phyloP scores from a whole-genome alignment of 129 eudicot genomes.

The Silybum marianum region DNA sequence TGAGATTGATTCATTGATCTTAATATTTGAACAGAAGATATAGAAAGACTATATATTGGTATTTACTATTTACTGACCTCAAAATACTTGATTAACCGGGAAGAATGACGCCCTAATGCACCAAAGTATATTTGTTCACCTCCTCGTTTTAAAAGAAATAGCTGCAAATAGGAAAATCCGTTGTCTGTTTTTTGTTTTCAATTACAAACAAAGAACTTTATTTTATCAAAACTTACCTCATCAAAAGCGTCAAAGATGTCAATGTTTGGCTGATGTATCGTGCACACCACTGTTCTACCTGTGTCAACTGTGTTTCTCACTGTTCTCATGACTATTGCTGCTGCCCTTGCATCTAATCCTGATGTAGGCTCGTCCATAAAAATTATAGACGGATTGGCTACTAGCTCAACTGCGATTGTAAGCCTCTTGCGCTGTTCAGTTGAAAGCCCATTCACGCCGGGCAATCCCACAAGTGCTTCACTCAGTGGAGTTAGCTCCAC shows the following conservation, averaged over 20 bases:
- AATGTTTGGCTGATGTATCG: slow-evolving; percentile 55
- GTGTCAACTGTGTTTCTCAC: slow-evolving; percentile 51
- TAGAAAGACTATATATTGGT: not conserved
- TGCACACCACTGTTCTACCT: slow-evolving; percentile 58
- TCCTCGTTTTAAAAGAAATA: slow-evolving; percentile 68
- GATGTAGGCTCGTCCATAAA: slow-evolving; percentile 70
- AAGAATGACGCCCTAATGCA: slow-evolving; percentile 68
- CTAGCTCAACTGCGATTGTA: slow-evolving; percentile 61
- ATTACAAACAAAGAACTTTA: not conserved
- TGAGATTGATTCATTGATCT: not conserved
- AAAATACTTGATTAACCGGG: slow-evolving; percentile 64
- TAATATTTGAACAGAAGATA: not conserved
- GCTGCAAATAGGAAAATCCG: slow-evolving; percentile 35
- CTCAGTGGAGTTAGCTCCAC: slow-evolving; percentile 48
- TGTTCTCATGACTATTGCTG: slow-evolving; percentile 62
- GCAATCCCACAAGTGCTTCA: slow-evolving; percentile 52
- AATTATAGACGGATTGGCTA: slow-evolving; percentile 60
- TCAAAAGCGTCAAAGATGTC: slow-evolving; percentile 57
- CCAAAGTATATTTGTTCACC: slow-evolving; percentile 83
- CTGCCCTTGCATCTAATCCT: slow-evolving; percentile 64
- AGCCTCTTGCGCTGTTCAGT: slow-evolving; percentile 56
- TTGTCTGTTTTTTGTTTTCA: not conserved
- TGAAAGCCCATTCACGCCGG: slow-evolving; percentile 53
- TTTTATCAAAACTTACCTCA: slow-evolving; percentile 30
- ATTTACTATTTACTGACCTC: slow-evolving; percentile 51